Evolutionary conservation across 2,329 filamentous ascomycete genomes (phyloP).

Genomic region (Drechslera avenae): DNA sequence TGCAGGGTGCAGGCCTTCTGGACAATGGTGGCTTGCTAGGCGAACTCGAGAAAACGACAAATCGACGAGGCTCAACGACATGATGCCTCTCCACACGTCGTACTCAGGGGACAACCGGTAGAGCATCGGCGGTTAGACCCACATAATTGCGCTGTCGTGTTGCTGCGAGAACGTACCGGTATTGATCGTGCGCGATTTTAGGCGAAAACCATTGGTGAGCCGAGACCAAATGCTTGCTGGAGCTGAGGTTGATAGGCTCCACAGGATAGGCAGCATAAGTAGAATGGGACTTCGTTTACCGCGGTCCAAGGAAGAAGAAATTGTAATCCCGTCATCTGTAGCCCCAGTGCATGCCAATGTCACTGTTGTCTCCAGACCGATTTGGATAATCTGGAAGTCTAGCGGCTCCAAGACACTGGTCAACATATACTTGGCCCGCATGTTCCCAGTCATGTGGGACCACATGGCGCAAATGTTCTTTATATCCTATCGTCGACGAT

Average conservation of each 20-base stretch:
- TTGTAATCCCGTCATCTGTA: constrained; percentile 1
- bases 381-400: constrained; percentile 5
- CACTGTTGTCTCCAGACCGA: constrained; percentile 2
- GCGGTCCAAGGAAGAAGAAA: not conserved
- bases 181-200: not conserved
- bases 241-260: not conserved
- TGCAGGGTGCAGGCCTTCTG: not conserved
- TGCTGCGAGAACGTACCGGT: not conserved
- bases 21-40: constrained; percentile 11
- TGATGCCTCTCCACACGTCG: not conserved
- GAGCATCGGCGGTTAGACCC: not conserved
- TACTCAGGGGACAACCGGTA: not conserved
- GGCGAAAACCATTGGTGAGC: not conserved
- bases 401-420: constrained; percentile 7
- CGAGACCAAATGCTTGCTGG: not conserved
- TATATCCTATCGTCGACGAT: constrained; percentile 2
- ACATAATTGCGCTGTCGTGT: not conserved
- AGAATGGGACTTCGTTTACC: not conserved
- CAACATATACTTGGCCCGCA: constrained; percentile 13
- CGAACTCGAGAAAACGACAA: constrained; percentile 15
- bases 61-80: constrained; percentile 12
- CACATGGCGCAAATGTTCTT: constrained; percentile 8
- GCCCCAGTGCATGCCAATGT: constrained; percentile 8
- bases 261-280: not conserved
- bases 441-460: constrained; percentile 8